A percentile compares a stretch with the other conserved stretches of the same genome.
Conservation (phyloP, 306 rosid genomes). For the Leucaena leucocephala region DNA sequence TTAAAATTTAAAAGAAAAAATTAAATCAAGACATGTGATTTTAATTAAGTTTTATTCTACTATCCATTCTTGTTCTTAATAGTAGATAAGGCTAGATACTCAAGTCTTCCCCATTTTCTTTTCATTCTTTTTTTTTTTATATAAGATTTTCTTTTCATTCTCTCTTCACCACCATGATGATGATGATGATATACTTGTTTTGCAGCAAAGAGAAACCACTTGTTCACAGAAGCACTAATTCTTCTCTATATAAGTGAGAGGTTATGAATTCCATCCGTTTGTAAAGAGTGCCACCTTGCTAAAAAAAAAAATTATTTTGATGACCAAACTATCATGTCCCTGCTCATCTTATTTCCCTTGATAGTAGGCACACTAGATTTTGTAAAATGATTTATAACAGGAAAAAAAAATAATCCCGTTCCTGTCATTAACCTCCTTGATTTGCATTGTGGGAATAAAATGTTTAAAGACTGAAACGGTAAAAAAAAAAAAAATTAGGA, state of each 20-base stretch:
- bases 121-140: no score
- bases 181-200: no score
- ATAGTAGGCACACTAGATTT: not conserved
- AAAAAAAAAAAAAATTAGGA: conserved; percentile 36
- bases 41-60: no score
- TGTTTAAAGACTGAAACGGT: not conserved
- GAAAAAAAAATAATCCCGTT: not conserved
- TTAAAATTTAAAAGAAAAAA: no score
- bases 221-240: no score
- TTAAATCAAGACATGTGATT: no score
- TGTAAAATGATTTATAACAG: not conserved
- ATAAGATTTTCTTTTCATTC: not conserved
- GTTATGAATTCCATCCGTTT: no score
- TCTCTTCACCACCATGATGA: no score
- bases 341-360: not conserved
- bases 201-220: no score
- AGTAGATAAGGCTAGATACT: not conserved
- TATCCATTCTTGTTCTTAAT: not conserved
- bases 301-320: not conserved
- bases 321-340: not conserved
- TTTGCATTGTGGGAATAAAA: not conserved
- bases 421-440: not conserved
- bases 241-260: no score
- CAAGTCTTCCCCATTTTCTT: not conserved
- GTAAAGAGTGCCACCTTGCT: no score